A percentile compares a stretch with the other conserved stretches of the same genome.
Conservation (phyloP, 2,329 filamentous ascomycete genomes). For the Xylariaceae sp. region DNA sequence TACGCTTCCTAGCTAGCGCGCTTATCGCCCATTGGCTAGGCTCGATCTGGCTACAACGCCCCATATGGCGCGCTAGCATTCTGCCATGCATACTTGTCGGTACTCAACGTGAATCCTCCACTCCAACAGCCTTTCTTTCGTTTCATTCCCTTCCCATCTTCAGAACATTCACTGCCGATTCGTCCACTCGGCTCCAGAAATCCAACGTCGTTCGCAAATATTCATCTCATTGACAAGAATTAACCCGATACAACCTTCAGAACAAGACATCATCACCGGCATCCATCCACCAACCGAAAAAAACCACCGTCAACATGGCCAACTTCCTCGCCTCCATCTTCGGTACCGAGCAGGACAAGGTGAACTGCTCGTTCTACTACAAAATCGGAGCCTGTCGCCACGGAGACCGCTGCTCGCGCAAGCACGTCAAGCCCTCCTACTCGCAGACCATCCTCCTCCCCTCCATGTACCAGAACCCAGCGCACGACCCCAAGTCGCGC, state of each 20-base stretch:
- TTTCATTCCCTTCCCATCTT: background rate
- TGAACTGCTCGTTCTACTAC: constrained; percentile 99
- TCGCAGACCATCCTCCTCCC: constrained; percentile 95
- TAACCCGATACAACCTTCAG: background rate
- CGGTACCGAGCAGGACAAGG: constrained; percentile 98
- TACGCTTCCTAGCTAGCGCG: background rate
- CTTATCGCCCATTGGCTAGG: constrained; percentile 4
- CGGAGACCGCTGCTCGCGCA: constrained; percentile 95
- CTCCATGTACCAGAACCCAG: constrained; percentile 98
- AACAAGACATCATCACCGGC: background rate
- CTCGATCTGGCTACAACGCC: background rate
- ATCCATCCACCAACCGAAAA: background rate
- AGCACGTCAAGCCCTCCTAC: constrained; percentile 99
- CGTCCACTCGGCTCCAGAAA: background rate
- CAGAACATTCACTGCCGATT: background rate
- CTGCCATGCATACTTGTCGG: background rate
- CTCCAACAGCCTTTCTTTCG: constrained; percentile 11
- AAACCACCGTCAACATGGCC: constrained; percentile 56
- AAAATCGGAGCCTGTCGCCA: constrained; percentile 99
- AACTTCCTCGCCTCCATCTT: constrained; percentile 99
- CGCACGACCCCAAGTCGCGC: constrained; percentile 92
- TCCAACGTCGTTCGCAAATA: background rate
- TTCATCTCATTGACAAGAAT: background rate
- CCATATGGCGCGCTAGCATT: background rate
- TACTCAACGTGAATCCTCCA: constrained; percentile 4